Base-by-base conservation (phyloP, 495 filamentous ascomycete genomes). In the Penicillium dipodomyicola region DNA sequence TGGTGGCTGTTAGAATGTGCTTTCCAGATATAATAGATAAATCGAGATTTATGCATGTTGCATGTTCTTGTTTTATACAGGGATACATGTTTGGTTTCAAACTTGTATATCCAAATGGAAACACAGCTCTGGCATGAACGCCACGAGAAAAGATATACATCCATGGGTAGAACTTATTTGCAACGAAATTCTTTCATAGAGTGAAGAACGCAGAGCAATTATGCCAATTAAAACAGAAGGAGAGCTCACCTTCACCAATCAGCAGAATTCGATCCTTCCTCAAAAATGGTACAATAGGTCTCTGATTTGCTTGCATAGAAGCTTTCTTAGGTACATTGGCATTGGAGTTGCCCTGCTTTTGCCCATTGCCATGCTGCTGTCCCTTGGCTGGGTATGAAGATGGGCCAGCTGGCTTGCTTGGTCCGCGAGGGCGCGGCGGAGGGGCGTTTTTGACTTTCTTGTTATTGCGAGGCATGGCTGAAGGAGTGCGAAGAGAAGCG, bases 201-300 rank as follows among this genome's bases (percentile, higher is more conserved):
- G 8, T n/a, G 17, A 17, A 46, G 22, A 29, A 48, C 19, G 11
- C n/a, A 22, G 27, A 20, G 25, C 9, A 19, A 48, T 29, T 20
- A 17, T 19, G 8, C 5, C 27, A 46, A 9, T 9, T n/a, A 17
- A 50, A 41, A 23, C 43, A 33, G 40, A 51, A 32, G 52, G 20
- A 54, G 55, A 59, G 63, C 72, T 70, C 40, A 77, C 89, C 93
- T 76, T 98, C 93, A 48, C 93, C 94, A 62, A 98, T 71, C 2
- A 97, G 80, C 25, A 98, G 82, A 56, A 97, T 89, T 53, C 81
- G 75, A 67, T 94, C 84, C 49, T 75, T 69, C 22, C 80, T 79
- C 20, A 76, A 69, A 73, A 95, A 96, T n/a, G 91, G 92, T 57
- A 95, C 84, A 39, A 79, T 83, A 9, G 87, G 82, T 37, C 77